A percentile compares a stretch with the other conserved stretches of the same genome.
These are phyloP conservation scores for Fusarium mangiferae DNA, from an alignment of 2,329 filamentous ascomycete species.

Conservation along the genomic window DNA sequence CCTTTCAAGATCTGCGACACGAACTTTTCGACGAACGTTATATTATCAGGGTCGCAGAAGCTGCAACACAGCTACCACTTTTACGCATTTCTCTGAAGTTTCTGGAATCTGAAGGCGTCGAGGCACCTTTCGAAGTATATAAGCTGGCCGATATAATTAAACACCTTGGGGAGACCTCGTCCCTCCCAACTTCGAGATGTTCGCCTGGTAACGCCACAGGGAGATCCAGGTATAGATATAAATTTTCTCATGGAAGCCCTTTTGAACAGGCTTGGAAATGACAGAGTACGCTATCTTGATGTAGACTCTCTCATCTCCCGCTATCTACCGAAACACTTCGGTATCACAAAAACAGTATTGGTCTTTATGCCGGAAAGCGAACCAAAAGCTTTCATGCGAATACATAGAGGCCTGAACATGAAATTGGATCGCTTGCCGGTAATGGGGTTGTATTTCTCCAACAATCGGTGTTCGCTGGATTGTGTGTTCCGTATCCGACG, in stretches of 20 bases:
- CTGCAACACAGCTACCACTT: not conserved
- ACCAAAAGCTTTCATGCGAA: not conserved
- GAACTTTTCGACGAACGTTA: not conserved
- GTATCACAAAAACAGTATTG: not conserved
- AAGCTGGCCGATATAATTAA: not conserved
- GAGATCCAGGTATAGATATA: not conserved
- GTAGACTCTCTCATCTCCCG: not conserved
- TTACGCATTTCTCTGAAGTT: not conserved
- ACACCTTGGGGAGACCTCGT: not conserved
- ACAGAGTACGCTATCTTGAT: not conserved
- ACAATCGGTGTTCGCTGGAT: not conserved
- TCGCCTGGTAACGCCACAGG: not conserved
- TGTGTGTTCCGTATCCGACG: not conserved
- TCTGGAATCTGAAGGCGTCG: not conserved
- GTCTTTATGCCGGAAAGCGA: not conserved
- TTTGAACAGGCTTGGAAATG: not conserved
- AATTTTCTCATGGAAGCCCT: not conserved
- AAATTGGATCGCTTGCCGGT: not conserved
- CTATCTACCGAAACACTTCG: not conserved
- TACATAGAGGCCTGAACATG: not conserved
- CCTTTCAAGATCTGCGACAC: not conserved
- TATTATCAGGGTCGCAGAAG: not conserved
- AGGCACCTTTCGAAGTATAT: not conserved
- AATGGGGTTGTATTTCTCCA: not conserved
- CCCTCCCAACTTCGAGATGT: not conserved